Conservation (phyloP, 2,329 filamentous ascomycete species). For the Aspergillus proliferans region DNA sequence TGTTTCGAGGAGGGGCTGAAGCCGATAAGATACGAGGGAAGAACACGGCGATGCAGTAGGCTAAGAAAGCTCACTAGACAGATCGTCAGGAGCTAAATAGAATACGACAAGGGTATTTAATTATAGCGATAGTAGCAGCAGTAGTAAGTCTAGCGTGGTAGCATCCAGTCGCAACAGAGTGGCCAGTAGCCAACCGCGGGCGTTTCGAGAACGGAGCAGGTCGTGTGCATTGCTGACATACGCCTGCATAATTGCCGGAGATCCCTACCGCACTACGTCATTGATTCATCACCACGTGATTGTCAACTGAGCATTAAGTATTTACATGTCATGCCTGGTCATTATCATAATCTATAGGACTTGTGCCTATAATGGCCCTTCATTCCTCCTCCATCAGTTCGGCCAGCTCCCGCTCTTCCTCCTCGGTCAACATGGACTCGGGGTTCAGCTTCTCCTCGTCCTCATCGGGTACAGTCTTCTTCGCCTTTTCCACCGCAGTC, state of each 20-base stretch:
- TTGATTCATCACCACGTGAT: constrained; percentile 16
- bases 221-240: background rate
- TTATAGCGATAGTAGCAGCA: background rate
- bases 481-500: constrained; percentile 47
- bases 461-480: constrained; percentile 39
- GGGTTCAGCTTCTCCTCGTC: constrained; percentile 42
- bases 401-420: constrained; percentile 88
- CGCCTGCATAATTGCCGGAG: constrained; percentile 9
- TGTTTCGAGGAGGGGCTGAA: constrained; percentile 7
- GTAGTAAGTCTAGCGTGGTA: background rate
- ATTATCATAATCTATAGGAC: background rate
- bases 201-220: constrained; percentile 1
- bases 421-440: constrained; percentile 63
- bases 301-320: too few relatives aligned
- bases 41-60: background rate
- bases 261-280: constrained; percentile 29
- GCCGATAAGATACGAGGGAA: constrained; percentile 7
- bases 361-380: background rate
- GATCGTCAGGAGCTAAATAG: background rate
- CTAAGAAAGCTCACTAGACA: background rate
- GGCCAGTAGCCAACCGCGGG: background rate
- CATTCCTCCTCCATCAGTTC: constrained; percentile 73
- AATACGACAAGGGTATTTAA: too few relatives aligned
- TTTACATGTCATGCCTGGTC: too few relatives aligned
- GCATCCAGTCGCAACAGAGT: too few relatives aligned